Percentiles rank a stretch among this genome's conserved stretches.
phyloP scores from a whole-genome alignment of 345 rosid genomes.

The Firmiana major region DNA sequence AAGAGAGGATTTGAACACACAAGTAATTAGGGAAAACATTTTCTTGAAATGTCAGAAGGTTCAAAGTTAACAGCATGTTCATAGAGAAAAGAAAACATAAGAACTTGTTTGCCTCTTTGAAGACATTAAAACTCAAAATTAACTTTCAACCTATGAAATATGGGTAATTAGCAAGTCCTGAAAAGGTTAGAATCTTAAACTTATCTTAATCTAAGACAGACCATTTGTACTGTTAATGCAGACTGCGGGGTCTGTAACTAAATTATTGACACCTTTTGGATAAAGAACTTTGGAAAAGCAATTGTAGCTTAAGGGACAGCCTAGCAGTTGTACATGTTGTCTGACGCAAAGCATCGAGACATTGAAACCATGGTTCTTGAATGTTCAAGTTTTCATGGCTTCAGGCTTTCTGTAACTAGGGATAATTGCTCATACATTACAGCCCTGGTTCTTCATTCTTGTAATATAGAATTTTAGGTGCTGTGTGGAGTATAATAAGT shows the following conservation, averaged over 20 bases:
- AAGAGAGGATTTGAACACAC: neutral
- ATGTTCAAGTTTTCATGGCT: constrained; percentile 4
- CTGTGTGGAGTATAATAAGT: no score
- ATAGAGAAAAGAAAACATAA: neutral
- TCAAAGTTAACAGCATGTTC: neutral
- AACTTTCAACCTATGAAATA: neutral
- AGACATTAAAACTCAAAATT: neutral
- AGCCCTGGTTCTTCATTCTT: neutral
- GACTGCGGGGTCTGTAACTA: constrained; percentile 18
- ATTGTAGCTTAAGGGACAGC: constrained; percentile 25
- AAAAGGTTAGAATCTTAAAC: neutral
- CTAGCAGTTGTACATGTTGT: constrained; percentile 20
- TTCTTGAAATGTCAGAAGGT: no score
- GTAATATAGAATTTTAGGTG: neutral
- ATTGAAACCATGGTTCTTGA: constrained; percentile 13
- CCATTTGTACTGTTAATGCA: constrained; percentile 8
- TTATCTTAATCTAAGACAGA: neutral
- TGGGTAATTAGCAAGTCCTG: neutral
- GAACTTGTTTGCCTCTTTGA: neutral
- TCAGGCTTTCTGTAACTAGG: constrained; percentile 5
- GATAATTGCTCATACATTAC: neutral
- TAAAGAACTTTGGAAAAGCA: constrained; percentile 24
- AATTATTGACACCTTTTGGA: constrained; percentile 32
- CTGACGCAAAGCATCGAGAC: constrained; percentile 17
- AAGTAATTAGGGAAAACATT: no score